Evolutionary conservation across 2,329 filamentous ascomycete genomes (phyloP).

Genomic region (Penicillium hesseltinei): DNA sequence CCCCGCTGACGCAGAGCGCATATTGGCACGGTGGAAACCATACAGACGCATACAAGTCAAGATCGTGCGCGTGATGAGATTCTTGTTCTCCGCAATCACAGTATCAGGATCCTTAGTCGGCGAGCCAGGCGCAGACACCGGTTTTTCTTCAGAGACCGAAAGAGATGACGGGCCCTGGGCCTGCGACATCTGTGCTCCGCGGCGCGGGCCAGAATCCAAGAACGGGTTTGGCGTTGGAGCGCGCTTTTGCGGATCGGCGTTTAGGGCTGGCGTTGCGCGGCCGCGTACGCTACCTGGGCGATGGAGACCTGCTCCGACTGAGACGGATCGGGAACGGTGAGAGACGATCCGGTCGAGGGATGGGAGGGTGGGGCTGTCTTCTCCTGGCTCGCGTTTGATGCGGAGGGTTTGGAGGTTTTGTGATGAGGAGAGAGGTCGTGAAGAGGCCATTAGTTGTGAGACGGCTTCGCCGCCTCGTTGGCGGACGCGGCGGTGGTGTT

Average conservation of each 20-base stretch:
- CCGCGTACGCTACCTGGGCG: conserved; percentile 20
- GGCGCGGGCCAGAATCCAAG: conserved; percentile 20
- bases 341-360: conserved; percentile 30
- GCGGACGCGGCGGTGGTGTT: conserved; percentile 42
- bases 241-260: conserved; percentile 23
- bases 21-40: conserved; percentile 39
- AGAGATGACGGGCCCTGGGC: conserved; percentile 15
- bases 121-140: conserved; percentile 15
- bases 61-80: conserved; percentile 42
- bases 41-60: conserved; percentile 46
- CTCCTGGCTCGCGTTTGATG: conserved; percentile 39
- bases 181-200: conserved; percentile 8
- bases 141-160: conserved; percentile 16
- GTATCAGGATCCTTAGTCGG: conserved; percentile 29
- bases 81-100: conserved; percentile 40
- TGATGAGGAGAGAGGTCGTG: conserved; percentile 28
- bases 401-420: conserved; percentile 33
- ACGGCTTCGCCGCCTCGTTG: conserved; percentile 42
- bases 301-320: conserved; percentile 29
- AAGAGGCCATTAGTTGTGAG: conserved; percentile 40
- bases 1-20: conserved; percentile 19
- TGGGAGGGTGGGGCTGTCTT: conserved; percentile 24
- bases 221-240: conserved; percentile 28
- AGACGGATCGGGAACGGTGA: conserved; percentile 36
- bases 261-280: conserved; percentile 9